phyloP scores from a whole-genome alignment of 345 rosid genomes.

The Salix caprea region DNA sequence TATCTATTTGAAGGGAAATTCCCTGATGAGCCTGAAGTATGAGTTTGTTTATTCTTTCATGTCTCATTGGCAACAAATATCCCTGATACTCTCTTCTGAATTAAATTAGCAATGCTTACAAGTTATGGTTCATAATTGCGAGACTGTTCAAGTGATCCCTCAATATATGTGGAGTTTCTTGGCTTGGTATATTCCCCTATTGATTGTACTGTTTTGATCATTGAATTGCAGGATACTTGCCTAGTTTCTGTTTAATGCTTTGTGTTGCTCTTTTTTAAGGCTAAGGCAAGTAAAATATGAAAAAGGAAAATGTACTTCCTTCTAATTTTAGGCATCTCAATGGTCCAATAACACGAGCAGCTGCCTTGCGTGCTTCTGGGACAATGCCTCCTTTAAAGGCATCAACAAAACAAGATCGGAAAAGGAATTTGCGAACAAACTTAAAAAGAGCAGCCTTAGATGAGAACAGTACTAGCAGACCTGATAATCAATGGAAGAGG shows the following conservation, averaged over 20 bases:
- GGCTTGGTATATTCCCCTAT: neutral
- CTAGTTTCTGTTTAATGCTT: constrained; percentile 17
- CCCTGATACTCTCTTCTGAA: neutral
- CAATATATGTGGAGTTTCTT: neutral
- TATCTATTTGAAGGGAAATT: neutral
- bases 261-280: constrained; percentile 28
- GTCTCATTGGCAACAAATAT: neutral
- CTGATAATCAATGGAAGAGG: constrained; percentile 41
- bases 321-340: constrained; percentile 28
- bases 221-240: constrained; percentile 23
- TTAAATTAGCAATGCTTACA: neutral
- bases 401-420: constrained; percentile 33
- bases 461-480: constrained; percentile 35
- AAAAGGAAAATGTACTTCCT: constrained; percentile 39
- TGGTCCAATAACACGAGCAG: constrained; percentile 66
- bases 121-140: neutral
- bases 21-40: neutral
- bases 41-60: neutral
- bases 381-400: constrained; percentile 30
- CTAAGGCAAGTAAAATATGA: constrained; percentile 45
- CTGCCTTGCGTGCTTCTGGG: constrained; percentile 42
- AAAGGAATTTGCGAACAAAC: constrained; percentile 29
- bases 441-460: constrained; percentile 50
- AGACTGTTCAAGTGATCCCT: neutral
- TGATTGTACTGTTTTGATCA: neutral